Percentiles rank a stretch among this genome's conserved stretches.
Evolutionary conservation across 495 filamentous ascomycete species (phyloP).

Genomic region (Podospora bellae-mahoneyi): DNA sequence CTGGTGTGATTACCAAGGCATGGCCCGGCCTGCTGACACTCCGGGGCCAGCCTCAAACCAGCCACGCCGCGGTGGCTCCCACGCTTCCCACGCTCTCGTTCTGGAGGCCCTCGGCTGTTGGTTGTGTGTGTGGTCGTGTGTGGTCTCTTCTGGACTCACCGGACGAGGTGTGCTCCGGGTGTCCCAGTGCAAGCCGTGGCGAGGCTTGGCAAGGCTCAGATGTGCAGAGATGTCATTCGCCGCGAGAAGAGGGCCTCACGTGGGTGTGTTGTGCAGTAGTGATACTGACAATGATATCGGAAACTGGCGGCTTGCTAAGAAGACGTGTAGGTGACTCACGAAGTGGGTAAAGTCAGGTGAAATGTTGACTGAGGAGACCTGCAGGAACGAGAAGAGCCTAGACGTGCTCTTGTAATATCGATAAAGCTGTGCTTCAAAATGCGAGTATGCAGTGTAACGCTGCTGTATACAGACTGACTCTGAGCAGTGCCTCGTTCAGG

Average conservation of each 20-base stretch:
- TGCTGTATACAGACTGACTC: background rate
- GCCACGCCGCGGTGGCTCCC: slow-evolving; percentile 2
- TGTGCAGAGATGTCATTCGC: slow-evolving; percentile 3
- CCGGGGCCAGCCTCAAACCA: slow-evolving; percentile 1
- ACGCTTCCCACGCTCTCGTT: background rate
- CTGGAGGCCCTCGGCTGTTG: background rate
- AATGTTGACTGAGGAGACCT: too few species aligned
- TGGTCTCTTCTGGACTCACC: background rate
- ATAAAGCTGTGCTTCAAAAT: background rate
- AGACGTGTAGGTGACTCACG: background rate
- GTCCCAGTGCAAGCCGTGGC: background rate
- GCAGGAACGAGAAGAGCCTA: background rate
- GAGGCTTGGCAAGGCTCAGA: slow-evolving; percentile 9
- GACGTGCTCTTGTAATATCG: background rate
- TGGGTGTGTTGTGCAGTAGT: background rate
- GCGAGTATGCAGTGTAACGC: background rate
- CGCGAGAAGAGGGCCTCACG: background rate
- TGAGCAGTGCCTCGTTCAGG: background rate
- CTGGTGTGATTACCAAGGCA: background rate
- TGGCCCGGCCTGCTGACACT: background rate
- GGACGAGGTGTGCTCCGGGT: background rate
- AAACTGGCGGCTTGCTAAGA: background rate
- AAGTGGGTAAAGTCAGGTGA: too few species aligned
- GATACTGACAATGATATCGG: background rate
- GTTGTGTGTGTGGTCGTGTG: background rate